Conservation (phyloP, 306 rosid genomes). For the Senna tora region DNA sequence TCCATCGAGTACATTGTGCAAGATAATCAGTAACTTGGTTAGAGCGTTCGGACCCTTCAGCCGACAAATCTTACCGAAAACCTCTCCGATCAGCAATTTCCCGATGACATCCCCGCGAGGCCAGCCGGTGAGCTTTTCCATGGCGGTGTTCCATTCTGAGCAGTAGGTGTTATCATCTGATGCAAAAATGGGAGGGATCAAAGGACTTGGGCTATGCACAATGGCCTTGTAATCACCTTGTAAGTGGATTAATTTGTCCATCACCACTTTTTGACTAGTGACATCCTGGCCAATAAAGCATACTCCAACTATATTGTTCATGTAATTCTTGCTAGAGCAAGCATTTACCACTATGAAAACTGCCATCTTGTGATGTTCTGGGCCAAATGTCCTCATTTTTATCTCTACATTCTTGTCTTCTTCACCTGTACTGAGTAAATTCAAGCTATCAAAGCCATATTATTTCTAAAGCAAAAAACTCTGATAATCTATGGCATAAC, state of each 20-base stretch:
- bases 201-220: constrained; percentile 82
- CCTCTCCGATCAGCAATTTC: constrained; percentile 88
- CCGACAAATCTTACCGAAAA: constrained; percentile 83
- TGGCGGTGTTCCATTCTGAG: constrained; percentile 96
- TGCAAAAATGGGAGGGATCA: constrained; percentile 97
- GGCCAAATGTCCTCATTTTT: constrained; percentile 85
- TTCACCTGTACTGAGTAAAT: constrained; percentile 78
- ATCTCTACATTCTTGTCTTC: constrained; percentile 94
- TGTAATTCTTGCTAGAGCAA: constrained; percentile 86
- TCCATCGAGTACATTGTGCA: constrained; percentile 85
- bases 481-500: constrained; percentile 19
- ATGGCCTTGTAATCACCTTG: constrained; percentile 95
- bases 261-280: constrained; percentile 83
- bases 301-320: constrained; percentile 78
- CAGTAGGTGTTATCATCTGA: constrained; percentile 88
- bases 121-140: constrained; percentile 98
- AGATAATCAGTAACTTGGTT: constrained; percentile 87
- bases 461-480: constrained; percentile 34
- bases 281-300: constrained; percentile 98
- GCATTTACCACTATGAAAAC: constrained; percentile 87
- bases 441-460: constrained; percentile 39
- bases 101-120: constrained; percentile 68
- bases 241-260: constrained; percentile 91
- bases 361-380: constrained; percentile 60
- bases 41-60: constrained; percentile 80